Evolutionary conservation across 1,284 basidiomycete species (phyloP), one percentile per base, ranked within the genome.

Genomic region (Phellopilus nigrolimitatus): DNA sequence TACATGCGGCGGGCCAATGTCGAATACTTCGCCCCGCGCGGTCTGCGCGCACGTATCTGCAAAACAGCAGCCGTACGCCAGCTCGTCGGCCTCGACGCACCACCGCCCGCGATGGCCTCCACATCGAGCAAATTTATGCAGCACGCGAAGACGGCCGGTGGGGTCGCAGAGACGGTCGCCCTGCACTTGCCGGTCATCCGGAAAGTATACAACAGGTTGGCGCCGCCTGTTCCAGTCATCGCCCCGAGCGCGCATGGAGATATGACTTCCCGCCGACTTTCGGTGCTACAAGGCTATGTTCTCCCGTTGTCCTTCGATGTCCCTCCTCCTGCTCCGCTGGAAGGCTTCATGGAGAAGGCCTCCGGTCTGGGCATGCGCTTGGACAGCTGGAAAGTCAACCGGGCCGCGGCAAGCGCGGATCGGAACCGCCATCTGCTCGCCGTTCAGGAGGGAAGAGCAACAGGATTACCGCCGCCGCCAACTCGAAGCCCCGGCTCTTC

Each of bases 41-140:
- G n/a, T n/a, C n/a, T n/a, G n/a, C n/a, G n/a, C n/a, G n/a, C n/a
- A n/a, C n/a, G n/a, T n/a, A n/a, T n/a, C n/a, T 52, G 49, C 43
- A 52, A 51, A 40, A 59, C 56, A 9, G 50, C 37, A 9, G 59
- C 59, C 10, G 44, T 59, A 51, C 56, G 56, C 17, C 22, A 31
- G 15, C 50, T 60, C 38, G 27, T 47, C 19, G 57, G 55, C 4
- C 13, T 39, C n/a, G 53, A 49, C 13, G 24, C 47, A 15, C 6
- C n/a, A 7, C 33, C 46, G 13, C 33, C 37, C 15, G 17, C 33
- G 6, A n/a, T 12, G 7, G 25, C 33, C 7, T n/a, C 8, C 12
- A 34, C 37, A n/a, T 19, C 15, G 19, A 2, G 19, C 17, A 46
- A 46, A 24, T 27, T 31, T 22, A 19, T 2, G n/a, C n/a, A n/a